Base-by-base conservation (phyloP, 1,139 yeast genomes). In the Blastobotrys serpentis region DNA sequence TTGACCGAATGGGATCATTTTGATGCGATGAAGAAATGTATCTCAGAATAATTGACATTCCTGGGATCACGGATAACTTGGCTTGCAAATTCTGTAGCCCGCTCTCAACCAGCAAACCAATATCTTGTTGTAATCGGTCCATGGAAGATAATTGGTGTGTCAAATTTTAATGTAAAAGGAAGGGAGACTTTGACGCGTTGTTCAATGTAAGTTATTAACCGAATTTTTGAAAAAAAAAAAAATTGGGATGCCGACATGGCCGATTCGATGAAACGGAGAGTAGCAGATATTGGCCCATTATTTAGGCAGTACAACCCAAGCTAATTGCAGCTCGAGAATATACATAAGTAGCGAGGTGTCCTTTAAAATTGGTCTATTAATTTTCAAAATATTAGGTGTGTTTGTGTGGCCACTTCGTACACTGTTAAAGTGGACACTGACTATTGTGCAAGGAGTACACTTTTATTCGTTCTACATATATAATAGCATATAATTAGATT, bases 21-120 rank as follows among this genome's bases (percentile, higher is more conserved):
- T 88, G 90, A 66, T 90, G 90, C 2, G 97, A 88, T n/a, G 89
- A 83, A 57, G 77, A 78, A 61, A 92, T 83, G 67, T 92, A 92
- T 51, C 90, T 75, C 44, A 86, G 72, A 16, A 88, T 68, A 49
- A 85, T 78, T 30, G 76, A 75, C 13, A 96, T 95, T 36, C 98
- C 98, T 1, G 98, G 98, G 29, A 57, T 55, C 6, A 50, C 13
- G 19, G 61, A 52, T 8, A 56, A 56, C 39, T 53, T 50, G 36
- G 43, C 42, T 14, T 59, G 54, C 38, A 62, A 64, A 18, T 51
- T 41, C 13, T 59, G 55, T 10, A 62, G 53, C n/a, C 55, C 49
- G 29, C 55, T 50, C 49, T 60, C 63, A 37, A 58, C 64, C 36
- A 58, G 48, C 13, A 53, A 51, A 43, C 64, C 63, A 21, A 60